These are phyloP conservation scores for Calonectria pauciramosa DNA, from an alignment of 2,329 filamentous ascomycete genomes.

Conservation along the genomic window DNA sequence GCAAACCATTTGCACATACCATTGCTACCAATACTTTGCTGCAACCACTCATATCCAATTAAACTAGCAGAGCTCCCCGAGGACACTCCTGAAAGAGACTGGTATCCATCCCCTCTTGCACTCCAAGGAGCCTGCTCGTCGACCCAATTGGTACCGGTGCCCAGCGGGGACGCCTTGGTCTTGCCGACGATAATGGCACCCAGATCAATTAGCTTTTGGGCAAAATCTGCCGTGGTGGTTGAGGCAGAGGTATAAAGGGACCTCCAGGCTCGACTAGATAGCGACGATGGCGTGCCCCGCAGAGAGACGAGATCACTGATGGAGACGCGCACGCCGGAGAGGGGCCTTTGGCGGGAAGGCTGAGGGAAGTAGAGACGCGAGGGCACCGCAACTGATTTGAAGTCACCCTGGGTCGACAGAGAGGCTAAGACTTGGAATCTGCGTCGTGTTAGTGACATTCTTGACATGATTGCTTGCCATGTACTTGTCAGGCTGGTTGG, in stretches of 20 bases:
- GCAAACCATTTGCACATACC: slow-evolving; percentile 40
- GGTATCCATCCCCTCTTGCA: slow-evolving; percentile 63
- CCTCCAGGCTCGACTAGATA: slow-evolving; percentile 72
- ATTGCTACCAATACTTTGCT: slow-evolving; percentile 53
- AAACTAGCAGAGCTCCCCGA: slow-evolving; percentile 52
- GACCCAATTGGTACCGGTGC: slow-evolving; percentile 57
- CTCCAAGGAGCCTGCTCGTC: slow-evolving; percentile 58
- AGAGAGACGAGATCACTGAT: slow-evolving; percentile 52
- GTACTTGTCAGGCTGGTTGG: slow-evolving; percentile 45
- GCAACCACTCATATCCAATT: slow-evolving; percentile 58
- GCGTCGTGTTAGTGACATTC: slow-evolving; percentile 24
- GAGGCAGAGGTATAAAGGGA: slow-evolving; percentile 61
- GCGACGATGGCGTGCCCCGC: slow-evolving; percentile 66
- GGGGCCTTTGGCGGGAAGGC: slow-evolving; percentile 47
- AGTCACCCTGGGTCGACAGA: slow-evolving; percentile 43
- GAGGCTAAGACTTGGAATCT: slow-evolving; percentile 50
- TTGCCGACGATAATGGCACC: slow-evolving; percentile 71
- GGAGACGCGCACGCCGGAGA: slow-evolving; percentile 54
- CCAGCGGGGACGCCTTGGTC: slow-evolving; percentile 65
- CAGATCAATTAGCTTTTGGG: slow-evolving; percentile 69
- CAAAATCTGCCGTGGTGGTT: slow-evolving; percentile 61
- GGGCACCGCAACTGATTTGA: slow-evolving; percentile 53
- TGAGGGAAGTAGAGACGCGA: slow-evolving; percentile 52
- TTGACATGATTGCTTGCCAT: background rate
- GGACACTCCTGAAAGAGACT: slow-evolving; percentile 50